phyloP scores from a whole-genome alignment of 2,329 filamentous ascomycete genomes.

The Sclerotinia borealis region DNA sequence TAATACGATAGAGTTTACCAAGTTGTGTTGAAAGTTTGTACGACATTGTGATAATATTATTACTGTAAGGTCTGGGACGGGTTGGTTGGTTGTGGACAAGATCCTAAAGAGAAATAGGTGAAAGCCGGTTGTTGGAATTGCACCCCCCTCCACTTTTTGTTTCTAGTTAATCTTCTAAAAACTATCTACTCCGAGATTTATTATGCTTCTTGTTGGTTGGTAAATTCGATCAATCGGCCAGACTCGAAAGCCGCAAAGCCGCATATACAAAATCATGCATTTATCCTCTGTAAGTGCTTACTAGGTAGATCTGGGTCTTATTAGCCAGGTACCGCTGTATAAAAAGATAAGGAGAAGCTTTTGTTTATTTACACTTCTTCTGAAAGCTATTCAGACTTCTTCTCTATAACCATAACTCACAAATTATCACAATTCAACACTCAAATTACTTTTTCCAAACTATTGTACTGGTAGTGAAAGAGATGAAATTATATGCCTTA shows the following conservation, averaged over 20 bases:
- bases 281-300: neutral
- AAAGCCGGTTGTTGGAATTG: no score
- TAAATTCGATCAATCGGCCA: neutral
- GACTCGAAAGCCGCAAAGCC: neutral
- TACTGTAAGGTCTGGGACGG: no score
- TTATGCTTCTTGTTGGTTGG: neutral
- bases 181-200: neutral
- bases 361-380: no score
- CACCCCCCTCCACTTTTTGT: conserved; percentile 2
- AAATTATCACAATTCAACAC: no score
- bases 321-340: neutral
- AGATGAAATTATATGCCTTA: no score
- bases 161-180: neutral
- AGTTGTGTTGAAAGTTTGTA: neutral
- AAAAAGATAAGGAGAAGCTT: neutral
- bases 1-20: neutral
- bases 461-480: no score
- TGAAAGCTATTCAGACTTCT: no score
- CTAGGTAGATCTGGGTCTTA: no score
- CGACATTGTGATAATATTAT: neutral
- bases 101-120: no score
- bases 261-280: neutral
- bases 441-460: no score
- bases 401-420: no score
- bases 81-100: no score